Percentiles rank a stretch among this genome's conserved stretches.
Evolutionary conservation across 441 rosid species (phyloP).

Genomic region (Brassica hybrid): DNA sequence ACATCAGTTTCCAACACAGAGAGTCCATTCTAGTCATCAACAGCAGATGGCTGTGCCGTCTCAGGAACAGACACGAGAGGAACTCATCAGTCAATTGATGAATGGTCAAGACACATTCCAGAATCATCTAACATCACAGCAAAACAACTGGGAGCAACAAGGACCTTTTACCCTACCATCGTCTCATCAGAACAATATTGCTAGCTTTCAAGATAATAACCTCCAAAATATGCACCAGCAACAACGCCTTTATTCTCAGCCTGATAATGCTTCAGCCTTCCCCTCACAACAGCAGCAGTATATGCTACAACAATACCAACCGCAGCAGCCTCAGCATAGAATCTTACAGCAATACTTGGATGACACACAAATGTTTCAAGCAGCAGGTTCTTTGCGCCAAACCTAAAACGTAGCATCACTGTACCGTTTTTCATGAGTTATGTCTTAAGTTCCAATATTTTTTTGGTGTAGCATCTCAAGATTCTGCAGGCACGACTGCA

Average conservation of each 20-base stretch:
- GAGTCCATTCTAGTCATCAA: conserved; percentile 54
- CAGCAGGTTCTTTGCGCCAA: conserved; percentile 19
- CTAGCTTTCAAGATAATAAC: conserved; percentile 48
- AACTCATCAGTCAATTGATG: conserved; percentile 50
- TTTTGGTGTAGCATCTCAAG: conserved; percentile 60
- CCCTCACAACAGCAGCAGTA: conserved; percentile 59
- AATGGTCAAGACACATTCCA: conserved; percentile 53
- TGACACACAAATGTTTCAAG: conserved; percentile 38
- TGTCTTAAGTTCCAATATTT: not conserved
- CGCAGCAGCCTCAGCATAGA: conserved; percentile 42
- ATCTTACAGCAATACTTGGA: conserved; percentile 30
- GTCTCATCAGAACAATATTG: conserved; percentile 48
- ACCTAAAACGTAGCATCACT: conserved; percentile 12
- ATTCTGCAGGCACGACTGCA: conserved; percentile 56
- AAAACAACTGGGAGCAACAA: conserved; percentile 53
- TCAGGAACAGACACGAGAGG: conserved; percentile 59
- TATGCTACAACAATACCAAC: conserved; percentile 57
- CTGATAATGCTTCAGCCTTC: conserved; percentile 53
- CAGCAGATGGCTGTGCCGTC: conserved; percentile 44
- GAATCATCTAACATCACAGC: conserved; percentile 59
- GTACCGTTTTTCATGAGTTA: not conserved
- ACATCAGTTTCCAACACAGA: conserved; percentile 45
- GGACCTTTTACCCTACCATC: no score
- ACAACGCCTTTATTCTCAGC: conserved; percentile 56
- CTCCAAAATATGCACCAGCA: conserved; percentile 52